Base-by-base conservation (phyloP, 2,329 filamentous ascomycete species). In the Trichoderma citrinoviride region DNA sequence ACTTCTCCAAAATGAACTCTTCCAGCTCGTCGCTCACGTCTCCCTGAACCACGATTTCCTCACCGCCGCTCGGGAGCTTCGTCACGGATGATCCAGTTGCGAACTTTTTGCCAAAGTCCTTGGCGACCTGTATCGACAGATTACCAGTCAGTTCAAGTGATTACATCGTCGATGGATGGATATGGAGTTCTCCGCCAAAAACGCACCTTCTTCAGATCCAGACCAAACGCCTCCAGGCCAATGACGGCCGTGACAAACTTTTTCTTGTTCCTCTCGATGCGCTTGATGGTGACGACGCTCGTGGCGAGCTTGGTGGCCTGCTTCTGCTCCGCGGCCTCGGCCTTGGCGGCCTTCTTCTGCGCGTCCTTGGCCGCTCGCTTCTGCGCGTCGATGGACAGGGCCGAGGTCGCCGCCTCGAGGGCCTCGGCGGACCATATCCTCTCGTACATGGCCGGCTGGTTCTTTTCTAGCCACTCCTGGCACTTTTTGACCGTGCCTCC, bases 41-140 rank as follows among this genome's bases (percentile, higher is more conserved):
- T 40, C 95, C 95, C 80, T 99, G 95, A 21, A 99, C 92, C 5
- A 96, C 96, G 75, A 99, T 98, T 80, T 98, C 95, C 79, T 99
- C 95, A 19, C 91, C 91, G 23, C 92, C 92, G 63, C 87, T 88
- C 0, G 92, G 85, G 1, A 90, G 86, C 80, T 97, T 97, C 8
- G 94, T 98, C 50, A 99, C 95, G 50, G 90, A 93, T 17, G 89
- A 90, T 0, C 95, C 95, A 10, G 95, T 98, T 33, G 95, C 95
- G 75, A 99, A 98, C 80, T 97, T 98, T 86, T 98, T 99, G 68
- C 95, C 95, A 71, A 98, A 89, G 74, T 98, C 95, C 82, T 98
- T 98, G 65, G 93, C 89, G 7, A 96, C 83, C 79, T 81, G 46
- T 14, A 21, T 29, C n/a, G 3, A 52, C 46, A 29, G 4, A 61